Percentiles rank a stretch among this genome's conserved stretches.
phyloP scores from a whole-genome alignment of 2,329 filamentous ascomycete genomes.

The Penicillium sp. region DNA sequence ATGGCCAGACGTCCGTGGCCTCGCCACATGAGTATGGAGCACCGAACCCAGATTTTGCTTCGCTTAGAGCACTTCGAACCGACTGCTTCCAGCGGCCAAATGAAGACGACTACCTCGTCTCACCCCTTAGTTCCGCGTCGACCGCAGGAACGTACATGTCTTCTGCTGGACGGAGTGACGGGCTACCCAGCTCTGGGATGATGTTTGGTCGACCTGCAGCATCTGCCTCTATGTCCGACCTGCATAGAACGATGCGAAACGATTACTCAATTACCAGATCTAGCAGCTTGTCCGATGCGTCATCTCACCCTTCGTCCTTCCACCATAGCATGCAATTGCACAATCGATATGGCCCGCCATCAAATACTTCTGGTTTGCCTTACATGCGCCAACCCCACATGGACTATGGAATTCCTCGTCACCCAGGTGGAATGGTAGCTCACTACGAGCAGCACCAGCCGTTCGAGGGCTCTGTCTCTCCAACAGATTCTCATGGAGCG shows the following conservation, averaged over 20 bases:
- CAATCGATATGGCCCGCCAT: constrained; percentile 30
- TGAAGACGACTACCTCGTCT: constrained; percentile 43
- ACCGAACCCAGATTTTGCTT: constrained; percentile 40
- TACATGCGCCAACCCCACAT: constrained; percentile 31
- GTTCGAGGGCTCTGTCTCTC: constrained; percentile 38
- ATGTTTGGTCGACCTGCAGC: constrained; percentile 30
- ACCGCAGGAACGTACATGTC: constrained; percentile 40
- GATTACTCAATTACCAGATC: constrained; percentile 36
- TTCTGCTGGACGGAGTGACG: constrained; percentile 34
- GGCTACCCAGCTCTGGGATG: constrained; percentile 28
- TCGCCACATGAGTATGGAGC: constrained; percentile 47
- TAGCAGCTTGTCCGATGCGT: constrained; percentile 40
- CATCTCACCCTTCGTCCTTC: constrained; percentile 25
- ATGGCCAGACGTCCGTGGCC: constrained; percentile 52
- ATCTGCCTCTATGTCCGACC: constrained; percentile 30
- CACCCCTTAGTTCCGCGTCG: constrained; percentile 40
- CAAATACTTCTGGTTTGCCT: constrained; percentile 30
- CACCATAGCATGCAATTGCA: constrained; percentile 33
- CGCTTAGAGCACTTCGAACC: constrained; percentile 35
- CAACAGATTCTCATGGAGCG: constrained; percentile 32
- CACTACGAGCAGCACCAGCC: constrained; percentile 33
- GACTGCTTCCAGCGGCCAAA: constrained; percentile 35
- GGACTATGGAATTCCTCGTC: constrained; percentile 32
- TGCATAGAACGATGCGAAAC: constrained; percentile 32
- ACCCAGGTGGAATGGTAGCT: constrained; percentile 30